A percentile compares a stretch with the other conserved stretches of the same genome.
Conservation (phyloP, 345 rosid species). For the Erodium maritimum region DNA sequence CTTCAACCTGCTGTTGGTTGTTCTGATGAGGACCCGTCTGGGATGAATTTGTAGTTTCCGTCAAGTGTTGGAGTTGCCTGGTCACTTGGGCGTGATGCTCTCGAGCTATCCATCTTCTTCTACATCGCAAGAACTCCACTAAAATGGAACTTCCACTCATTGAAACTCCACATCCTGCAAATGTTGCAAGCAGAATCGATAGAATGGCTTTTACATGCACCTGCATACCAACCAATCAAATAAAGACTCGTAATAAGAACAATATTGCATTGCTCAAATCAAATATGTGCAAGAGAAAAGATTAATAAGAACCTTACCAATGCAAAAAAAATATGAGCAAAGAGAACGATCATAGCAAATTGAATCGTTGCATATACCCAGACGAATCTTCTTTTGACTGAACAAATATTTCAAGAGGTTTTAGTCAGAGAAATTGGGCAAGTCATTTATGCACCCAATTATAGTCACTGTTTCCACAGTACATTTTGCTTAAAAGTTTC, state of each 20-base stretch:
- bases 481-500: background rate
- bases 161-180: conserved; percentile 72
- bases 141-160: conserved; percentile 77
- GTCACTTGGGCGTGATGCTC: conserved; percentile 1
- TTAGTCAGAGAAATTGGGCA: conserved; percentile 9
- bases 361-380: background rate
- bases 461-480: background rate
- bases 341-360: background rate
- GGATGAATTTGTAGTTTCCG: conserved; percentile 12
- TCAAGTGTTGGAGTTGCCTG: conserved; percentile 17
- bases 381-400: conserved; percentile 54
- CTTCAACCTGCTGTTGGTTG: conserved; percentile 7
- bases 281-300: background rate
- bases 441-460: background rate
- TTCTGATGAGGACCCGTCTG: conserved; percentile 3
- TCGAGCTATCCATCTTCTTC: conserved; percentile 34
- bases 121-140: conserved; percentile 71
- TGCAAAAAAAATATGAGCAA: background rate
- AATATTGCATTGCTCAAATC: background rate
- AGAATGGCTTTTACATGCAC: conserved; percentile 58
- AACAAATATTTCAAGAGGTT: conserved; percentile 11
- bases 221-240: conserved; percentile 18
- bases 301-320: background rate
- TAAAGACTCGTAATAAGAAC: background rate
- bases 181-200: conserved; percentile 65